Conservation (phyloP, 2,329 filamentous ascomycete genomes). For the Colletotrichum tamarilloi region DNA sequence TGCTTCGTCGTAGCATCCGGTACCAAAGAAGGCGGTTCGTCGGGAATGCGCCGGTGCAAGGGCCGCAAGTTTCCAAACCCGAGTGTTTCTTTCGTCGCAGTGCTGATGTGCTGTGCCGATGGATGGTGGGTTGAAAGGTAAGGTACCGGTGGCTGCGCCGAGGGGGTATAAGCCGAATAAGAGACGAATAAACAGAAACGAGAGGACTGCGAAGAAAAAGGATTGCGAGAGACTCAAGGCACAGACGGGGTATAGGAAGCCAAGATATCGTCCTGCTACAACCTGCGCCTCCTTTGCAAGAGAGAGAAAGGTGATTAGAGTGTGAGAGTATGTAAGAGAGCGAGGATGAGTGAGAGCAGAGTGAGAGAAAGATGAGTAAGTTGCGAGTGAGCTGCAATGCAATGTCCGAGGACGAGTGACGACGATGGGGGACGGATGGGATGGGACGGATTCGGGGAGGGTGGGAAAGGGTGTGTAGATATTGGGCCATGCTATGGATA, state of each 20-base stretch:
- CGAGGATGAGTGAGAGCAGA: background rate
- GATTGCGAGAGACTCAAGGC: background rate
- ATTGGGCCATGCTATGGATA: background rate
- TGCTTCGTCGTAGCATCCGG: background rate
- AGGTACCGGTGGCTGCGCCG: background rate
- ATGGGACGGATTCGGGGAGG: background rate
- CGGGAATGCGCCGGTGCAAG: background rate
- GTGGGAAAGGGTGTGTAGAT: background rate
- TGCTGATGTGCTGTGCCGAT: background rate
- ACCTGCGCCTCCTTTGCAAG: background rate
- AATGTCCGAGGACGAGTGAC: background rate
- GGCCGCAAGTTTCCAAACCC: background rate
- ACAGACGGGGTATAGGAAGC: background rate
- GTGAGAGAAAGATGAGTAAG: background rate
- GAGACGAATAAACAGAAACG: conserved; percentile 2
- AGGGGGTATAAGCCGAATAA: conserved; percentile 17
- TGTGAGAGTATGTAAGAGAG: background rate
- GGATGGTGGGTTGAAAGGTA: background rate
- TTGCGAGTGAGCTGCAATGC: background rate
- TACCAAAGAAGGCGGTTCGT: background rate
- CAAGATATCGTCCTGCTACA: background rate
- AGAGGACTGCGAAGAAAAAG: background rate
- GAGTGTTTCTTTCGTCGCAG: conserved; percentile 1
- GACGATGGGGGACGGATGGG: background rate
- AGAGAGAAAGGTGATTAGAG: background rate